phyloP scores from a whole-genome alignment of 163 green algal genomes.

The Prototheca stagnorum region DNA sequence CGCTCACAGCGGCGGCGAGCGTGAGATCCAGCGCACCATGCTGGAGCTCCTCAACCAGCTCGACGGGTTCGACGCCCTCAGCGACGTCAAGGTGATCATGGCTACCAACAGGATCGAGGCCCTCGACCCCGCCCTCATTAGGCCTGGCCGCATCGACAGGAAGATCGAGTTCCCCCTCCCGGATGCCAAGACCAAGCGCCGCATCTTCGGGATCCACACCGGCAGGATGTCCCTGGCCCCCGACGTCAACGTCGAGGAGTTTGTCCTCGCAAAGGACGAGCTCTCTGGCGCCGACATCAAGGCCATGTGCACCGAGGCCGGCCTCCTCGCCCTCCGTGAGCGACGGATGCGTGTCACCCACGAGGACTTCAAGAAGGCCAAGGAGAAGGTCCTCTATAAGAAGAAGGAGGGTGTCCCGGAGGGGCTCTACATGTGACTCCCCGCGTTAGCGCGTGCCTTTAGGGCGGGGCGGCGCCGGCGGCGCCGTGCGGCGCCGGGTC shows the following conservation, averaged over 20 bases:
- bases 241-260: conserved; percentile 98
- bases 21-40: conserved; percentile 98
- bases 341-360: conserved; percentile 95
- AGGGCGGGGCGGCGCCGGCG: no score
- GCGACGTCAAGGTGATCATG: conserved; percentile 99
- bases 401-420: conserved; percentile 98
- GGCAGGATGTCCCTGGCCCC: conserved; percentile 58
- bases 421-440: conserved; percentile 93
- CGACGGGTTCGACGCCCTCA: conserved; percentile 90
- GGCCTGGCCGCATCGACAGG: conserved; percentile 85
- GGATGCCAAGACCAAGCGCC: conserved; percentile 93
- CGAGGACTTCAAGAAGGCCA: conserved; percentile 92
- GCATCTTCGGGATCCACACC: conserved; percentile 94
- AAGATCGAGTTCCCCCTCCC: conserved; percentile 99
- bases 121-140: conserved; percentile 90
- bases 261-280: conserved; percentile 95
- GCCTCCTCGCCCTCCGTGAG: conserved; percentile 90
- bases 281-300: conserved; percentile 95
- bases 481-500: no score
- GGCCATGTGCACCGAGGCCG: conserved; percentile 95
- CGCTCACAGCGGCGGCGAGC: conserved; percentile 73
- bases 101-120: conserved; percentile 96
- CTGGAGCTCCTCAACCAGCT: conserved; percentile 98
- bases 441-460: no score
- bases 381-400: conserved; percentile 97